phyloP scores from a whole-genome alignment of 129 eudicot genomes.

The Helianthus tuberosus region DNA sequence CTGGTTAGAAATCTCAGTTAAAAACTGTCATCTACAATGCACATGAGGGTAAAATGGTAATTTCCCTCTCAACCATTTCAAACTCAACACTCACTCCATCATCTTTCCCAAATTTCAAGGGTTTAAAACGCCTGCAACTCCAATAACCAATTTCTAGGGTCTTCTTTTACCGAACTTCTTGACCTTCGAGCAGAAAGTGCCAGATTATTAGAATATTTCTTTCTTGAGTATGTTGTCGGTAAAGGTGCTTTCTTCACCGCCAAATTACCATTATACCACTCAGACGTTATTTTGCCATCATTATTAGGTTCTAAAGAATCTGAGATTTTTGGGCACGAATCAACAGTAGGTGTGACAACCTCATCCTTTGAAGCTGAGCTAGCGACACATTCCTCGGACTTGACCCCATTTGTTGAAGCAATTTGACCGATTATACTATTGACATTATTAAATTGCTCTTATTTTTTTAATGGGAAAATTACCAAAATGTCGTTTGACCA shows the following conservation, averaged over 20 bases:
- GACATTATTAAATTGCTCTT: constrained; percentile 33
- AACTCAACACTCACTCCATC: no score
- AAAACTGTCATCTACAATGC: no score
- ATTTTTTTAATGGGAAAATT: constrained; percentile 55
- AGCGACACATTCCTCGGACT: constrained; percentile 43
- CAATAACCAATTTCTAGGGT: not conserved
- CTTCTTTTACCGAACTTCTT: constrained; percentile 60
- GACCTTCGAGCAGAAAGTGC: constrained; percentile 54
- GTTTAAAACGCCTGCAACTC: no score
- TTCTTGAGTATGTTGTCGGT: constrained; percentile 50
- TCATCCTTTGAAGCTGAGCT: constrained; percentile 40
- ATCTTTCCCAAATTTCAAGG: no score
- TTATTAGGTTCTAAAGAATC: constrained; percentile 34
- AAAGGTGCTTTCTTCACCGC: constrained; percentile 34
- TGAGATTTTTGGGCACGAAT: constrained; percentile 33
- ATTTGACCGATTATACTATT: constrained; percentile 37
- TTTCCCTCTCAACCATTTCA: no score
- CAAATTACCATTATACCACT: constrained; percentile 36
- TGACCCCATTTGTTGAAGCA: constrained; percentile 38
- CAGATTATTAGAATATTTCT: constrained; percentile 48
- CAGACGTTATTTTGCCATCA: constrained; percentile 39
- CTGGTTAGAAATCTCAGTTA: no score
- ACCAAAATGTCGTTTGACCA: no score
- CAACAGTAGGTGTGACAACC: constrained; percentile 30
- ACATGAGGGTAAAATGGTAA: no score